phyloP scores from a whole-genome alignment of 176 grass and related monocot species.

The Oryza longistaminata region DNA sequence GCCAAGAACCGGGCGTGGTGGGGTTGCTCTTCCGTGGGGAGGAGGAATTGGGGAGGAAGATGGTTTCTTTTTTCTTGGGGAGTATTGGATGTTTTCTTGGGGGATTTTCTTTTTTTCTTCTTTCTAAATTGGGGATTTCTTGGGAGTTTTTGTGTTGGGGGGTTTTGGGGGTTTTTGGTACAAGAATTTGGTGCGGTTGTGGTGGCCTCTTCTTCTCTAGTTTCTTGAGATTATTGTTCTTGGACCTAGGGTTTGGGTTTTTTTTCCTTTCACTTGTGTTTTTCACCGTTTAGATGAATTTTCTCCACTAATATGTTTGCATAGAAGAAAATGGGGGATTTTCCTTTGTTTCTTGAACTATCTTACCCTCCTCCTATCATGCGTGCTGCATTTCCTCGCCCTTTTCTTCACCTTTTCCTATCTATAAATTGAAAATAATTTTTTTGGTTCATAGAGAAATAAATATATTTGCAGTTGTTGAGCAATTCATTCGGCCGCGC shows the following conservation, averaged over 20 bases:
- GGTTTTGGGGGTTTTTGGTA: not conserved
- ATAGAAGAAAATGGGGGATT: not conserved
- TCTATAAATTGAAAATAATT: not conserved
- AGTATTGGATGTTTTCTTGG: conserved; percentile 12
- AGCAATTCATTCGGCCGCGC: conserved; percentile 32
- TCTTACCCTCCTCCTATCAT: not conserved
- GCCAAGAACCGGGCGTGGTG: not conserved
- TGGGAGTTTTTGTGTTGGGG: conserved; percentile 8
- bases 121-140: not conserved
- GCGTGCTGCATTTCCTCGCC: no score
- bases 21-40: not conserved
- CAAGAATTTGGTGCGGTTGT: not conserved
- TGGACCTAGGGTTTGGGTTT: not conserved
- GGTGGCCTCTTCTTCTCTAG: not conserved
- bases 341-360: not conserved
- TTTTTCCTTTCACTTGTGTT: not conserved
- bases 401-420: not conserved
- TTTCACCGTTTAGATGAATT: not conserved
- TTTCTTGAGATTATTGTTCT: not conserved
- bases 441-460: not conserved
- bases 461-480: not conserved
- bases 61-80: not conserved
- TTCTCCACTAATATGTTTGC: not conserved
- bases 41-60: not conserved
- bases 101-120: not conserved